A percentile compares a stretch with the other conserved stretches of the same genome.
phyloP scores from a whole-genome alignment of 352 stramenopile species.

The Globisporangium perplexum region DNA sequence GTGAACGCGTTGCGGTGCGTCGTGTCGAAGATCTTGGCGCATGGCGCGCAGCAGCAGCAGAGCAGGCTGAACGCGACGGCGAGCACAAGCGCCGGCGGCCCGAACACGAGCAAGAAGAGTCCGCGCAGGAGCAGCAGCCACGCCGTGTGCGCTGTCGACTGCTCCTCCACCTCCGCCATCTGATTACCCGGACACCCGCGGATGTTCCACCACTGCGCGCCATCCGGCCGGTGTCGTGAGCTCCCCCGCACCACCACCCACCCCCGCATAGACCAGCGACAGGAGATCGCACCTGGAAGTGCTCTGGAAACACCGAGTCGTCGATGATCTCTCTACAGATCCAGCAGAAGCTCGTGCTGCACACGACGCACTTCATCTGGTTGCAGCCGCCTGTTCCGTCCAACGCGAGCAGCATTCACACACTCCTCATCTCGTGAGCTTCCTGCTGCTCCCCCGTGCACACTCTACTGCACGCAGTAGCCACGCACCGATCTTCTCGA shows the following conservation, averaged over 20 bases:
- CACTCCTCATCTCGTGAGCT: no score
- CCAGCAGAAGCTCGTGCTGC: constrained; percentile 86
- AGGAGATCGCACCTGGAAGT: constrained; percentile 61
- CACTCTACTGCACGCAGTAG: no score
- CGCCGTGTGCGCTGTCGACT: constrained; percentile 32
- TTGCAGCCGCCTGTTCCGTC: constrained; percentile 71
- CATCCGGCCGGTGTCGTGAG: background rate
- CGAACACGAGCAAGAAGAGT: constrained; percentile 61
- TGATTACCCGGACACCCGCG: constrained; percentile 65
- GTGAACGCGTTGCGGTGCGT: constrained; percentile 57
- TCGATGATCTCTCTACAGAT: constrained; percentile 82
- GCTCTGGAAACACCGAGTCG: constrained; percentile 75
- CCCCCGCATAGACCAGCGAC: no score
- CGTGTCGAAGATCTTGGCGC: constrained; percentile 30
- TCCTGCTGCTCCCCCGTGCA: no score
- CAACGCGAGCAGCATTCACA: no score
- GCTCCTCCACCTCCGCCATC: constrained; percentile 53
- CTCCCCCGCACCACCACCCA: no score
- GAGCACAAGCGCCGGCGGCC: constrained; percentile 51
- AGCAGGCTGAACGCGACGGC: constrained; percentile 47
- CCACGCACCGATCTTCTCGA: constrained; percentile 76
- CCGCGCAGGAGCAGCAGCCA: constrained; percentile 31
- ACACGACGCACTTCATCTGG: constrained; percentile 87
- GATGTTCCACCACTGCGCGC: constrained; percentile 71
- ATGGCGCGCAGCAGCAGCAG: constrained; percentile 65